Evolutionary conservation across 192 early-diverging fungal species (phyloP), one percentile per base, ranked within the genome.

Genomic region (Backusella westeae): DNA sequence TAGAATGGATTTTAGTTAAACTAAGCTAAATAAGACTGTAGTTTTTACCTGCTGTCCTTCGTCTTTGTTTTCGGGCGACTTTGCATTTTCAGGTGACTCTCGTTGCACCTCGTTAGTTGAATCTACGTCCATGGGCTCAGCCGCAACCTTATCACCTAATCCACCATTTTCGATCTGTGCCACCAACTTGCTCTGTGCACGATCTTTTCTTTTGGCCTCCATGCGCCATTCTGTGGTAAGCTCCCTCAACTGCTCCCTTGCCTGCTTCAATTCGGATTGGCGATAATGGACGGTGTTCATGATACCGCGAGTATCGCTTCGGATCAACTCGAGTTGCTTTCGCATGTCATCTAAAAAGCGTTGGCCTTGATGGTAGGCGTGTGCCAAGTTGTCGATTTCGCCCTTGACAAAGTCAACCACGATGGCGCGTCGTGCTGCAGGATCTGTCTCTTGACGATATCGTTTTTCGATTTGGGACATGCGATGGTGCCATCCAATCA

Each of bases 181-280:
- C 42, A 87, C 82, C 1, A 86, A 78, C 7, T 78, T 80, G 69
- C 88, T 87, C 7, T 80, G 65, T 36, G 77, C 76, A 46, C 89
- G 84, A 23, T 90, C 89, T 6, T 84, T 70, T 9, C 80, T 78
- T 69, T 86, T 87, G 14, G 85, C 82, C 8, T 85, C 82, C 29
- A 80, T 78, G 26, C 80, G 36, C 74, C 87, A 75, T 44, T 86
- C 84, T 0, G 39, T 1, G 38, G 81, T 81, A 12, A 76, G 67
- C 26, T 73, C 56, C 34, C 87, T 88, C 8, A 86, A 70, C 69
- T 78, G 70, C n/a, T 86, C 85, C 12, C 78, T 44, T 23, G 84
- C 34, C 15, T 75, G 41, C 1, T 52, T 29, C n/a, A 44, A 26
- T 4, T 75, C 65, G 2, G 74, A 46, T 4, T 53, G 63, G 12